These are phyloP conservation scores for Dalbergia cochinchinensis DNA, from an alignment of 306 rosid genomes.

Conservation along the genomic window DNA sequence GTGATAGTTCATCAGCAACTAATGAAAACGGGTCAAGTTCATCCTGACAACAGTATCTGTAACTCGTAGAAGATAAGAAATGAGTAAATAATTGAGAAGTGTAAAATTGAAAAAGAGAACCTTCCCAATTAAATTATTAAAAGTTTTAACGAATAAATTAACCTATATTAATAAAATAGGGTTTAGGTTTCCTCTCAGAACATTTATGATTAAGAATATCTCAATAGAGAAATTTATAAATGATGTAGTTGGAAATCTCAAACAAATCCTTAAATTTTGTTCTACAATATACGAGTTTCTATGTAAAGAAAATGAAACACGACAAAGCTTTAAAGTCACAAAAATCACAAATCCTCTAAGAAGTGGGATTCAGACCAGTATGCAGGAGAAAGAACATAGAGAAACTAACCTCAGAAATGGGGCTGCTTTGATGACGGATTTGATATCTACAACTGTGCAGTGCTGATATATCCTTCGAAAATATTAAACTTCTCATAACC, in stretches of 20 bases:
- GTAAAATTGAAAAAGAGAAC: not conserved
- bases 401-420: constrained; percentile 72
- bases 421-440: constrained; percentile 83
- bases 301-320: not conserved
- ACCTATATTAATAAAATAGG: constrained; percentile 14
- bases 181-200: constrained; percentile 20
- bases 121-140: not conserved
- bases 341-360: not conserved
- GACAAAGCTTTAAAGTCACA: not conserved
- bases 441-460: constrained; percentile 62
- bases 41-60: constrained; percentile 56
- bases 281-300: constrained; percentile 6
- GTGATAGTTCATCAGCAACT: constrained; percentile 89
- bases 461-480: constrained; percentile 53
- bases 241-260: constrained; percentile 19
- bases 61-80: constrained; percentile 25
- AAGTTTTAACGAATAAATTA: not conserved
- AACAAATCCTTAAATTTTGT: not conserved
- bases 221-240: constrained; percentile 2
- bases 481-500: constrained; percentile 59
- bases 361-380: constrained; percentile 7
- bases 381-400: constrained; percentile 3
- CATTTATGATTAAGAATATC: not conserved
- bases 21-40: constrained; percentile 88
- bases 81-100: constrained; percentile 19